These are phyloP conservation scores for Thielaviopsis euricoi DNA, from an alignment of 2,329 filamentous ascomycete genomes.

Conservation along the genomic window DNA sequence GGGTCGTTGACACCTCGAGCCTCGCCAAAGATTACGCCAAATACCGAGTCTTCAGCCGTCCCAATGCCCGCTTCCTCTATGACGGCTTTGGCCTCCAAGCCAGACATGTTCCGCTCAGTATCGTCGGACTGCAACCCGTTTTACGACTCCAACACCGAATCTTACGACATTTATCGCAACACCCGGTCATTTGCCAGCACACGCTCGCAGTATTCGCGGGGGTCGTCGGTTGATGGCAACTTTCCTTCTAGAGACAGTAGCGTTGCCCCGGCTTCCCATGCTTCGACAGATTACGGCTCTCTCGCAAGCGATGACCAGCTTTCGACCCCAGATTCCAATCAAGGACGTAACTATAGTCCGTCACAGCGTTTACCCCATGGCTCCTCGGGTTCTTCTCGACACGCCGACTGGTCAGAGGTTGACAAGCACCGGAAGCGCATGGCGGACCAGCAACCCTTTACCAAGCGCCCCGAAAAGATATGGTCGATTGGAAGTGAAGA, in stretches of 20 bases:
- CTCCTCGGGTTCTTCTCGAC: background rate
- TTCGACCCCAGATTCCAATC: background rate
- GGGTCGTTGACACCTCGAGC: constrained; percentile 9
- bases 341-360: background rate
- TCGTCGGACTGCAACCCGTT: constrained; percentile 23
- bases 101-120: constrained; percentile 21
- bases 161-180: constrained; percentile 6
- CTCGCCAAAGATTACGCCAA: constrained; percentile 5
- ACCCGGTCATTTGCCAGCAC: background rate
- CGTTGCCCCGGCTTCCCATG: constrained; percentile 2
- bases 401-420: background rate
- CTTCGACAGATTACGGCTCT: constrained; percentile 3
- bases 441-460: constrained; percentile 7
- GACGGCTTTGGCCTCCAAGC: constrained; percentile 2
- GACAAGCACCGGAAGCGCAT: constrained; percentile 1
- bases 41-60: constrained; percentile 4
- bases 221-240: constrained; percentile 3
- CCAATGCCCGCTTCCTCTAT: constrained; percentile 10
- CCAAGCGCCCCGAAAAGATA: constrained; percentile 35
- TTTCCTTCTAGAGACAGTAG: constrained; percentile 7
- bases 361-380: background rate
- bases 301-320: background rate
- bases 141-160: constrained; percentile 20
- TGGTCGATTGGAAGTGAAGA: constrained; percentile 44
- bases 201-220: background rate